These are phyloP conservation scores for Fusarium domesticum DNA, from an alignment of 2,329 filamentous ascomycete species.

Conservation along the genomic window DNA sequence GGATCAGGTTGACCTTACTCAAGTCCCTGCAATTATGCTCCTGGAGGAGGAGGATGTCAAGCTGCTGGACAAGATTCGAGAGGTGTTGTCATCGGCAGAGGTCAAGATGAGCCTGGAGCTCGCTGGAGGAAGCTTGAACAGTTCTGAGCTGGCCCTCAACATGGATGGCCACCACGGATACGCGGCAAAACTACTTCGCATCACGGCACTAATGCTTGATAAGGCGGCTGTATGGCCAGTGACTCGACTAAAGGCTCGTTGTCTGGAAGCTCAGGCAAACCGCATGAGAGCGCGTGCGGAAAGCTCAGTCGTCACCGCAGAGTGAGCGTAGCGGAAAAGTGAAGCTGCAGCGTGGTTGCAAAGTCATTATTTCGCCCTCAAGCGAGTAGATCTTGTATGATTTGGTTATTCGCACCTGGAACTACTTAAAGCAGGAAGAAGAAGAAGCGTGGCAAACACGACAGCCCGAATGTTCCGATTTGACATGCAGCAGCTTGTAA, in stretches of 20 bases:
- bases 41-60: conserved; percentile 90
- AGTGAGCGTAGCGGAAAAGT: conserved; percentile 25
- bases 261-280: conserved; percentile 53
- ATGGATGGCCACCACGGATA: conserved; percentile 68
- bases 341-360: neutral
- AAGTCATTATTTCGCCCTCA: neutral
- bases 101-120: conserved; percentile 67
- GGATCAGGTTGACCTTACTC: conserved; percentile 72
- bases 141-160: conserved; percentile 50
- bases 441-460: too few species aligned
- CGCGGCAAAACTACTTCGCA: conserved; percentile 77
- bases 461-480: too few species aligned
- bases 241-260: conserved; percentile 53
- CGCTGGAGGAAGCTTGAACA: conserved; percentile 45
- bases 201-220: conserved; percentile 83
- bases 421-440: too few species aligned
- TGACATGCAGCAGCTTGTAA: neutral
- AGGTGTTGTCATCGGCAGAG: conserved; percentile 74
- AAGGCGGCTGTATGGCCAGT: conserved; percentile 88
- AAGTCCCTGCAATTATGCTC: conserved; percentile 84
- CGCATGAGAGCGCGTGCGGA: conserved; percentile 52
- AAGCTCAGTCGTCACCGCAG: conserved; percentile 46
- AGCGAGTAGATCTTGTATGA: neutral
- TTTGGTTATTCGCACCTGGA: too few species aligned
- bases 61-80: conserved; percentile 76